Percentiles rank a stretch among this genome's conserved stretches.
Evolutionary conservation across 441 rosid species (phyloP).

Genomic region (Theobroma grandiflorum): DNA sequence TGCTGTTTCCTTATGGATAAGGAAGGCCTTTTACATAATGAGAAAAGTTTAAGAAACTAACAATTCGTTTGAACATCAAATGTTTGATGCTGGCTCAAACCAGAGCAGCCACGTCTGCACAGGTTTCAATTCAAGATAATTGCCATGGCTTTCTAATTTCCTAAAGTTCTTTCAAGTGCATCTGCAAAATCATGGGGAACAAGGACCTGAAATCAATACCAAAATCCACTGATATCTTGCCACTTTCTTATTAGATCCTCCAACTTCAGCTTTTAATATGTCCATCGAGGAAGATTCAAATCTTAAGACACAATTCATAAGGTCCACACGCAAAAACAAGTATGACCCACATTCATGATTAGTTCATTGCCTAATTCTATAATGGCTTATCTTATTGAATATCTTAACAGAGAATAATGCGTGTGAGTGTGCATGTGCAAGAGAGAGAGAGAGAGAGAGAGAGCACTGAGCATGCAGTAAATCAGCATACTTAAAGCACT

Average conservation of each 20-base stretch:
- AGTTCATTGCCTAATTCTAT: background rate
- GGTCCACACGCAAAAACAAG: constrained; percentile 19
- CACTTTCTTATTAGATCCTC: background rate
- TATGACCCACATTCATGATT: background rate
- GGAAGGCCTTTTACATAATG: background rate
- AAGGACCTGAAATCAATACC: background rate
- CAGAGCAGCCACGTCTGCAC: background rate
- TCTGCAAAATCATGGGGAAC: background rate
- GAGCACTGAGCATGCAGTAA: background rate
- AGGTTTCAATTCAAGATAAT: background rate
- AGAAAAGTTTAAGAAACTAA: background rate
- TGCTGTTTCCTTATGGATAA: background rate
- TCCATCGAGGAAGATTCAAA: background rate
- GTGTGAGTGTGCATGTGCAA: too few relatives aligned
- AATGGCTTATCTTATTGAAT: background rate
- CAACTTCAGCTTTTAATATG: background rate
- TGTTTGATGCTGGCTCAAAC: background rate
- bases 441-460: background rate
- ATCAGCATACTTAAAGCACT: background rate
- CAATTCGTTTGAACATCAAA: background rate
- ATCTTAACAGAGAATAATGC: background rate
- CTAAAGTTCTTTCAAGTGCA: background rate
- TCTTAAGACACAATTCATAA: constrained; percentile 8
- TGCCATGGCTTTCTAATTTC: background rate
- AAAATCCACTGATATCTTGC: background rate